Evolutionary conservation across 1,284 basidiomycete genomes (phyloP), one percentile per base, ranked within the genome.

Genomic region (Ganoderma leucocontextum): DNA sequence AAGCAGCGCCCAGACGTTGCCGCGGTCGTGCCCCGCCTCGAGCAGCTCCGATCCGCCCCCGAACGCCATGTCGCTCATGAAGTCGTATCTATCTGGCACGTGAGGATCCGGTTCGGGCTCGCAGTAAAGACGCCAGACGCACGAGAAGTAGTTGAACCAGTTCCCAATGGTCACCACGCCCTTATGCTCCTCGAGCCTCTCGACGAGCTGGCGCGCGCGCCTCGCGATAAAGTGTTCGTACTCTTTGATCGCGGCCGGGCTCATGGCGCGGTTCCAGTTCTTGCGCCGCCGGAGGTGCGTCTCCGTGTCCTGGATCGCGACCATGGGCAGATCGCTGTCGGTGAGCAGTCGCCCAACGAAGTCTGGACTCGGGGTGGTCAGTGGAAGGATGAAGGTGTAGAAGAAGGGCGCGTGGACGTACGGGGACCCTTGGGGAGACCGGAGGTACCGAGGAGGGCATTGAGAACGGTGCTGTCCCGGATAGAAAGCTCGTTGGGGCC

Each of bases 401-500:
- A 19, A 57, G 22, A 5, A 29, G 2, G 39, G 9, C 7, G 15
- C 12, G 38, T 17, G 42, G 2, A 49, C 63, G 19, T 29, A 64
- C 63, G 63, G n/a, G 67, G 66, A 29, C 73, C 71, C 55, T 74
- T 74, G 35, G 71, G 68, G 52, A 66, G 41, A 22, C 73, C 71
- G 12, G 60, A 60, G 15, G 67, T 41, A 13, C 73, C 72, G 59
- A 72, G 66, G 52, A 73, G 59, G 10, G 64, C 66, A 8, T 47
- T 42, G 55, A 70, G 68, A 19, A 66, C 65, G 13, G 66, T 35
- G n/a, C 60, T 33, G 63, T 73, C 70, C 15, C 66, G 68, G n/a
- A 73, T 68, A 6, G 68, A 70, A 3, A 73, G 41, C 36, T 73
- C 72, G 53, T 73, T 73, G 6, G 72, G 72, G 2, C 72, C 72